phyloP scores from a whole-genome alignment of 2,329 filamentous ascomycete species.

The Beauveria medogensis region DNA sequence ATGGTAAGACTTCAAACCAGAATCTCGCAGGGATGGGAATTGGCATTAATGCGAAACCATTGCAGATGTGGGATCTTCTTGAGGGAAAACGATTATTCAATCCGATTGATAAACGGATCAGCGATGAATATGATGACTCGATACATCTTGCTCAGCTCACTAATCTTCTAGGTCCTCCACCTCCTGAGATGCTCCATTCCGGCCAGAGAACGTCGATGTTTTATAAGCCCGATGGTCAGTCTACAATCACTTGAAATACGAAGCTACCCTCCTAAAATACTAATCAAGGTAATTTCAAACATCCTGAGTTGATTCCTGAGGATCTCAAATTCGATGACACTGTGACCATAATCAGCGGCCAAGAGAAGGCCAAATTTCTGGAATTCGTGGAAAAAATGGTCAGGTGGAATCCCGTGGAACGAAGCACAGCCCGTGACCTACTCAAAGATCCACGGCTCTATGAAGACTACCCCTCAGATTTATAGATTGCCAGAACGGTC shows the following conservation, averaged over 20 bases:
- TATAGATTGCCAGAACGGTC: too few species aligned
- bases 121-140: not conserved
- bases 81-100: not conserved
- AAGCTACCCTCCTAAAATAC: not conserved
- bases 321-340: not conserved
- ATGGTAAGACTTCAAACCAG: constrained; percentile 13
- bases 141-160: not conserved
- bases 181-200: not conserved
- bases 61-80: not conserved
- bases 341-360: not conserved
- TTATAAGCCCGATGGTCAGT: not conserved
- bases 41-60: not conserved
- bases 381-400: not conserved
- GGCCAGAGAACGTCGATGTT: not conserved
- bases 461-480: too few species aligned
- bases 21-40: not conserved
- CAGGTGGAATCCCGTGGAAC: not conserved
- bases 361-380: not conserved
- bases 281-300: not conserved
- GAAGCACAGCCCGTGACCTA: not conserved
- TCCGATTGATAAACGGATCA: not conserved
- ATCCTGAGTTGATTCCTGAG: not conserved
- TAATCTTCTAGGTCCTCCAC: not conserved
- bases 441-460: not conserved
- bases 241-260: not conserved